A percentile compares a stretch with the other conserved stretches of the same genome.
These are phyloP conservation scores for Serpula lacrymans DNA, from an alignment of 768 basidiomycete genomes.

Conservation along the genomic window DNA sequence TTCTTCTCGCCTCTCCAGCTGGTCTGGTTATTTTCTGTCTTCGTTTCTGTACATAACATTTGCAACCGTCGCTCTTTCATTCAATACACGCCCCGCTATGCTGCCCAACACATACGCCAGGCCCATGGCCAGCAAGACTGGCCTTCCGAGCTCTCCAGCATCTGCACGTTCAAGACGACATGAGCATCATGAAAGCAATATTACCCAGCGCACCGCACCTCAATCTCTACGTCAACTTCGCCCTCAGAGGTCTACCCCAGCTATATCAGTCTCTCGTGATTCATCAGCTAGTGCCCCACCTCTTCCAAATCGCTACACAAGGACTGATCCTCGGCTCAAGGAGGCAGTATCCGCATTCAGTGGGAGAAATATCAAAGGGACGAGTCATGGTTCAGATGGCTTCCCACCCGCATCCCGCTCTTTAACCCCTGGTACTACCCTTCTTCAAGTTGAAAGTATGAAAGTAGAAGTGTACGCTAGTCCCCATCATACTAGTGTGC, in stretches of 20 bases:
- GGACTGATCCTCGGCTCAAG: constrained; percentile 11
- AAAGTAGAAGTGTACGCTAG: too few species aligned
- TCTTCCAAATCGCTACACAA: constrained; percentile 9
- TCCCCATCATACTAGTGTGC: too few species aligned
- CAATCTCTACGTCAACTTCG: constrained; percentile 17
- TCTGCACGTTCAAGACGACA: constrained; percentile 3
- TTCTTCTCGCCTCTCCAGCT: constrained; percentile 18
- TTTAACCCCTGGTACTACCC: too few species aligned
- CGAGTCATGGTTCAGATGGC: not conserved
- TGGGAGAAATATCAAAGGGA: too few species aligned
- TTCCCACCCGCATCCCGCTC: too few species aligned
- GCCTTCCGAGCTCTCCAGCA: constrained; percentile 15
- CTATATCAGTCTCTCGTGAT: constrained; percentile 7
- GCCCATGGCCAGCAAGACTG: constrained; percentile 2
- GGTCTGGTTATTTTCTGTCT: constrained; percentile 14
- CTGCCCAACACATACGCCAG: constrained; percentile 4
- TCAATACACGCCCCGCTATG: not conserved
- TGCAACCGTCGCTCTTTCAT: constrained; percentile 6
- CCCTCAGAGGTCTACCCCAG: constrained; percentile 18
- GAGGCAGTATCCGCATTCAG: constrained; percentile 9
- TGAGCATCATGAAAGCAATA: constrained; percentile 2
- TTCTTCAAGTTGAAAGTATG: too few species aligned
- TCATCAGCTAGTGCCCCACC: constrained; percentile 3
- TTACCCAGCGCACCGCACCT: not conserved
- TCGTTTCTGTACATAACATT: constrained; percentile 1